Percentiles rank a stretch among this genome's conserved stretches.
These are phyloP conservation scores for Flaveria trinervia DNA, from an alignment of 129 eudicot species.

Conservation along the genomic window DNA sequence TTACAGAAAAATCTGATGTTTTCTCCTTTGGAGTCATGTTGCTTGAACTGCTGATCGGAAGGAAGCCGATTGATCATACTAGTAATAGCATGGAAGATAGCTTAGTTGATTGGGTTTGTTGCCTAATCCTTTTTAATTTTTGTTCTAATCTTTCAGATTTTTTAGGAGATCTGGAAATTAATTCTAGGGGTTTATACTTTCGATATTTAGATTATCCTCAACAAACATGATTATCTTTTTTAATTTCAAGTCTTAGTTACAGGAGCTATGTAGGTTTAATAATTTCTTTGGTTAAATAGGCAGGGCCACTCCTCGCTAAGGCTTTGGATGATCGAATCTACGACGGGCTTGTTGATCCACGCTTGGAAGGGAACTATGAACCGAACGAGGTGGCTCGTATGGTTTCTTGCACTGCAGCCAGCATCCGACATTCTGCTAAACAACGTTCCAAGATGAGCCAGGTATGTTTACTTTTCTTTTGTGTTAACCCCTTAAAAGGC, in stretches of 20 bases:
- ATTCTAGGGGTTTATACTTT: too few species aligned
- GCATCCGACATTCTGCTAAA: constrained; percentile 77
- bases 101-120: constrained; percentile 86
- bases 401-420: constrained; percentile 66
- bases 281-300: constrained; percentile 35
- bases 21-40: constrained; percentile 95
- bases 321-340: constrained; percentile 63
- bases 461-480: constrained; percentile 36
- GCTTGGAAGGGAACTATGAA: constrained; percentile 52
- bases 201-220: too few species aligned
- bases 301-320: constrained; percentile 66
- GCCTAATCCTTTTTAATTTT: constrained; percentile 1
- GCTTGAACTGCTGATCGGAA: constrained; percentile 74
- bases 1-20: constrained; percentile 87
- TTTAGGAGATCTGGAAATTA: not conserved
- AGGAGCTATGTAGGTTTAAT: not conserved
- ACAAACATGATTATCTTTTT: not conserved
- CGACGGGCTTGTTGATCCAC: constrained; percentile 61
- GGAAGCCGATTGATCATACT: constrained; percentile 61
- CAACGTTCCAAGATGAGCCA: constrained; percentile 87
- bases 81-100: constrained; percentile 63
- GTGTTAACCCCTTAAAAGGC: too few species aligned
- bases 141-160: not conserved
- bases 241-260: not conserved
- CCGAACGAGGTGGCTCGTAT: constrained; percentile 59